Conservation (phyloP, 495 filamentous ascomycete genomes). For the Xylaria telfairii region DNA sequence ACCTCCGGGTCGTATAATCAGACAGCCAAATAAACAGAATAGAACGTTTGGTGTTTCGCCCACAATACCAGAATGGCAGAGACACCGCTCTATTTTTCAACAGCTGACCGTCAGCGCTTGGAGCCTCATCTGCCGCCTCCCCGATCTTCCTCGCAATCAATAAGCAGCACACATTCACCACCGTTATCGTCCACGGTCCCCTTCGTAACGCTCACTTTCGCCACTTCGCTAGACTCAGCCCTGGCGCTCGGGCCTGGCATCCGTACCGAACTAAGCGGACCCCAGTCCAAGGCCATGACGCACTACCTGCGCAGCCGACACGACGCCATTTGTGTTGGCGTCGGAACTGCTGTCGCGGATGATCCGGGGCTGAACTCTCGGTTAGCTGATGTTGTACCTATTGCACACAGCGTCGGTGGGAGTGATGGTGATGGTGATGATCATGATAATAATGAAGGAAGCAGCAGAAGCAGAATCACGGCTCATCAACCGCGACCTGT, state of each 20-base stretch:
- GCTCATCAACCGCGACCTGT: conserved; percentile 75
- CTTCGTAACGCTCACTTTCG: conserved; percentile 79
- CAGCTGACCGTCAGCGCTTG: conserved; percentile 28
- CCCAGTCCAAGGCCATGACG: conserved; percentile 85
- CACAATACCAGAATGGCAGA: conserved; percentile 31
- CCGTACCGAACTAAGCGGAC: conserved; percentile 80
- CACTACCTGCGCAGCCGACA: conserved; percentile 85
- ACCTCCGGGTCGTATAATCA: not conserved
- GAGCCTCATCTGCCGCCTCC: conserved; percentile 37
- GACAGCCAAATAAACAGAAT: not conserved
- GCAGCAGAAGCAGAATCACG: conserved; percentile 9
- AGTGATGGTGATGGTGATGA: not conserved
- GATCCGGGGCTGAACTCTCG: conserved; percentile 85
- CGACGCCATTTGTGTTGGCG: conserved; percentile 83
- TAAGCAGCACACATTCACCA: conserved; percentile 12
- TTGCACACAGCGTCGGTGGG: conserved; percentile 45
- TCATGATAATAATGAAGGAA: not conserved
- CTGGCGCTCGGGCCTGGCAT: conserved; percentile 75
- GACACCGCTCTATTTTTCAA: conserved; percentile 33
- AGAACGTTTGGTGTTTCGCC: not conserved
- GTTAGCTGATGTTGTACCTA: conserved; percentile 41
- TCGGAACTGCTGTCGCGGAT: conserved; percentile 82
- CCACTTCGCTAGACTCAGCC: conserved; percentile 84
- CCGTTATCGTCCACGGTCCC: conserved; percentile 29
- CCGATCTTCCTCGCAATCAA: not conserved